Conservation (phyloP, 768 basidiomycete species). For the Kwoniella shandongensis region DNA sequence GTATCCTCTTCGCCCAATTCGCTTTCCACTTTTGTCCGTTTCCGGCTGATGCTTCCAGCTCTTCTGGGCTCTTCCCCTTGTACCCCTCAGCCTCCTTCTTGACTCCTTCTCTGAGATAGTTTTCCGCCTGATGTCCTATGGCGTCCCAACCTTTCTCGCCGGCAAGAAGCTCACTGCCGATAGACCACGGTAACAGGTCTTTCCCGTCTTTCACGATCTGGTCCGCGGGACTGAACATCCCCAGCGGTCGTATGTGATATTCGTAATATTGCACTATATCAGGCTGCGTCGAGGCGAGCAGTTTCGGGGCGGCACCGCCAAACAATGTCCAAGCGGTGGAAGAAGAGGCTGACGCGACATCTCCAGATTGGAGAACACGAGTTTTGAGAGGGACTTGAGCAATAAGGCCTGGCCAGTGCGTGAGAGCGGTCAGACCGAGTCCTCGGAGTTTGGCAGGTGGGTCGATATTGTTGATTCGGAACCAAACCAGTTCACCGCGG, state of each 20-base stretch:
- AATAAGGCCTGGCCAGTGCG: constrained; percentile 46
- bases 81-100: constrained; percentile 18
- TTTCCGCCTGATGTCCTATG: constrained; percentile 26
- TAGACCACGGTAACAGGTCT: constrained; percentile 37
- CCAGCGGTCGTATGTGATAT: constrained; percentile 42
- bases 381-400: constrained; percentile 15
- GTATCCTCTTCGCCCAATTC: constrained; percentile 28
- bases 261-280: constrained; percentile 16
- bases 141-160: constrained; percentile 36
- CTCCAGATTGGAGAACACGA: constrained; percentile 6
- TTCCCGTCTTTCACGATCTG: constrained; percentile 27
- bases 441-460: constrained; percentile 8
- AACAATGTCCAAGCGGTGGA: constrained; percentile 18
- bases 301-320: constrained; percentile 12
- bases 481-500: constrained; percentile 42
- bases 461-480: constrained; percentile 26
- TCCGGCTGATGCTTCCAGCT: constrained; percentile 2
- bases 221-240: constrained; percentile 29
- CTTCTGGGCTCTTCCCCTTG: constrained; percentile 15
- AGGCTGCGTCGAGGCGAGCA: not conserved
- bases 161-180: constrained; percentile 37
- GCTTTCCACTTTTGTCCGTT: constrained; percentile 20
- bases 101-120: constrained; percentile 24
- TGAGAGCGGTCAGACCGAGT: constrained; percentile 20
- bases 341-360: constrained; percentile 13